Percentiles rank a stretch among this genome's conserved stretches.
Conservation (phyloP, 345 rosid species). For the Ceriops tagal region DNA sequence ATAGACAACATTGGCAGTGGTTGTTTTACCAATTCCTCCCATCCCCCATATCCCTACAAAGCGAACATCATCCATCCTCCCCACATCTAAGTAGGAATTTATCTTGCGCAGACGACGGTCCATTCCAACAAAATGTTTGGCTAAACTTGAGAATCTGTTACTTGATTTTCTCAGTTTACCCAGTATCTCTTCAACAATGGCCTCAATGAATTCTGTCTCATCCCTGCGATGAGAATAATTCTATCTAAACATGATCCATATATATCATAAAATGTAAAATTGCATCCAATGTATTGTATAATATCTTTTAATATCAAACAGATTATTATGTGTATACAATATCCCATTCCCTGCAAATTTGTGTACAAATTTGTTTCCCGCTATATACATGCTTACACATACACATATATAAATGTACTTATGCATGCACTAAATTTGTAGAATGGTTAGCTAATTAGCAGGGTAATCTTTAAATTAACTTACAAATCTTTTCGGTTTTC, state of each 20-base stretch:
- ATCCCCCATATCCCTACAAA: conserved; percentile 21
- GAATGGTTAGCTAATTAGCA: too few relatives aligned
- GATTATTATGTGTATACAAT: too few relatives aligned
- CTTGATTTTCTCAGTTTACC: neutral
- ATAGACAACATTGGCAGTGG: conserved; percentile 16
- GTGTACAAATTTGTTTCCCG: too few relatives aligned
- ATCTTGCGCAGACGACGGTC: conserved; percentile 7
- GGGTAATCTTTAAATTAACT: too few relatives aligned
- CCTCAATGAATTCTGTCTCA: conserved; percentile 15
- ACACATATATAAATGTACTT: too few relatives aligned
- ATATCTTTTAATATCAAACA: too few relatives aligned
- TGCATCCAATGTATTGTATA: neutral
- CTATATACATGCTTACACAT: too few relatives aligned
- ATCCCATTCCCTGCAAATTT: too few relatives aligned
- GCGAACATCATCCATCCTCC: conserved; percentile 5
- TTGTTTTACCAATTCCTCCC: conserved; percentile 24
- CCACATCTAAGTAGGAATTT: neutral
- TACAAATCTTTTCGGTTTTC: too few relatives aligned
- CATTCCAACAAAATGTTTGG: conserved; percentile 12
- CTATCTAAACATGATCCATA: too few relatives aligned
- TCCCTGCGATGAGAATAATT: conserved; percentile 8
- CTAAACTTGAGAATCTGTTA: neutral
- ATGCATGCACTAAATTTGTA: too few relatives aligned
- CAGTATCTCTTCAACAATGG: conserved; percentile 14
- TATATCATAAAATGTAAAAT: neutral